Evolutionary conservation across 306 rosid species (phyloP).

Genomic region (Vigna nakashimae): DNA sequence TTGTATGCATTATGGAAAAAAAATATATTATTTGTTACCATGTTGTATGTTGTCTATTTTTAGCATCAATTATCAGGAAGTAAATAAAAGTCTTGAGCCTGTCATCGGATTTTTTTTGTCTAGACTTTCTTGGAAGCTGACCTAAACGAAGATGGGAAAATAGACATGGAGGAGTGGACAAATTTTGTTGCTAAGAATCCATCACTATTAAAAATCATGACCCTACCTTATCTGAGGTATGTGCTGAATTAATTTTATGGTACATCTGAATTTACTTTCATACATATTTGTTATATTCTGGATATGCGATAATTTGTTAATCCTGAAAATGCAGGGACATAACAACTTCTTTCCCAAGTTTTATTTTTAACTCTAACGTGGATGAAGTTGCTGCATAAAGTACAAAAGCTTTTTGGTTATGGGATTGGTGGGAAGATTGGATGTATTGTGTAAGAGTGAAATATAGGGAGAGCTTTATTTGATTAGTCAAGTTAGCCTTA

Average conservation of each 20-base stretch:
- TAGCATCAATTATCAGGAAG: neutral
- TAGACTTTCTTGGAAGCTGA: constrained; percentile 96
- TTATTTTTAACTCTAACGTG: constrained; percentile 89
- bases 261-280: constrained; percentile 12
- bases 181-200: constrained; percentile 83
- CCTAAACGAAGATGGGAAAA: constrained; percentile 84
- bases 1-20: neutral
- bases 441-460: constrained; percentile 17
- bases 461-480: constrained; percentile 16
- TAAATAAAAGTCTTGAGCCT: constrained; percentile 22
- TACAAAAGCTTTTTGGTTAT: constrained; percentile 44
- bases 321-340: constrained; percentile 80
- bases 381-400: constrained; percentile 82
- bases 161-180: constrained; percentile 78
- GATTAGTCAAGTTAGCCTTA: constrained; percentile 32
- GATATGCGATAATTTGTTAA: constrained; percentile 6
- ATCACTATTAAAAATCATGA: constrained; percentile 86
- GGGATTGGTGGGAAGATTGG: constrained; percentile 40
- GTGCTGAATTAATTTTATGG: neutral
- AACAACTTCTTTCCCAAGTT: constrained; percentile 94
- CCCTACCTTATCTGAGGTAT: constrained; percentile 90
- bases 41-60: constrained; percentile 15
- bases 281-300: constrained; percentile 10
- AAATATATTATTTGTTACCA: neutral
- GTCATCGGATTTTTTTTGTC: constrained; percentile 36